Evolutionary conservation across 1,284 basidiomycete species (phyloP), one percentile per base, ranked within the genome.

Genomic region (Trichosporon sp.): DNA sequence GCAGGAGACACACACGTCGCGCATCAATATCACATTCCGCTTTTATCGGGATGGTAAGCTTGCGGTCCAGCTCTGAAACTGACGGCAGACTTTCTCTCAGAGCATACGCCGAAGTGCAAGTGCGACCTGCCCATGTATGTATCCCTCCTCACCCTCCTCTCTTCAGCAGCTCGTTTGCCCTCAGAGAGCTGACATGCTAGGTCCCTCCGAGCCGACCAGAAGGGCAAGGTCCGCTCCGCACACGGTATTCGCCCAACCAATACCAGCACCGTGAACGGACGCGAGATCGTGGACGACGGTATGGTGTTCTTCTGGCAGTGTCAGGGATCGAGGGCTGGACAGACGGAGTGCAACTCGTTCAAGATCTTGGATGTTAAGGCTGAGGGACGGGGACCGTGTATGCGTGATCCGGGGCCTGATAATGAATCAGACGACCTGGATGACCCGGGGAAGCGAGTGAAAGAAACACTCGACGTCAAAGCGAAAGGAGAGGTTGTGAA

Each of bases 11-110:
- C 90, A 88, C 21, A 93, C 90, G 69, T 89, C 88, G 71, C 88
- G 93, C 26, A 94, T 96, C 77, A 95, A 94, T 77, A 91, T 96
- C 70, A 96, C 93, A 0, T 95, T 95, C 81, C 87, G 93, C 54
- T 81, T 81, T 71, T 80, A 80, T 66, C 77, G 80, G 21, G 73
- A 78, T 59, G 81, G 81, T 78, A 32, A 69, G 79, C 71, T 4
- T 2, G 4, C 10, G 10, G 16, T 7, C 16, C 67, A 37, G 26
- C 26, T 14, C 6, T 2, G 5, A 5, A 16, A 26, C 72, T 73
- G 48, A 73, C 92, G 4, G 70, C 92, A 51, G 94, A 97, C 84
- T 97, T 92, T 80, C 86, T 87, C 35, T 90, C 94, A 0, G 80
- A 76, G 63, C 85, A 84, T 0, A 85, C 85, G 1, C 86, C 86